Percentiles rank a stretch among this genome's conserved stretches.
phyloP scores from a whole-genome alignment of 768 basidiomycete genomes.

The Naganishia randhawae region DNA sequence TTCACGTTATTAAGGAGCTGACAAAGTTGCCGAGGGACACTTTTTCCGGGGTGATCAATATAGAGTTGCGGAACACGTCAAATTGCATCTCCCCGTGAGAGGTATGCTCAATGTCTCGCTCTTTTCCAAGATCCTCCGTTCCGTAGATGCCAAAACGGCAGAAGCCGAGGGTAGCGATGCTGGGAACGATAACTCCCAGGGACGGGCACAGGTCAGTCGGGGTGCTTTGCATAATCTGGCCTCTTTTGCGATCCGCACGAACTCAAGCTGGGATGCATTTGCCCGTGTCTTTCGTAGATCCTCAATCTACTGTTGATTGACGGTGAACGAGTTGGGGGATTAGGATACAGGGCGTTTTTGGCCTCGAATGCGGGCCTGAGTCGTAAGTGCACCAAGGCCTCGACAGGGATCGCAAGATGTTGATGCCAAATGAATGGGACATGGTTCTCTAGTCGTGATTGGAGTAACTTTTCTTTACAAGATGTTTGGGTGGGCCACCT shows the following conservation, averaged over 20 bases:
- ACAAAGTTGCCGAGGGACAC: no score
- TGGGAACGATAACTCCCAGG: conserved; percentile 24
- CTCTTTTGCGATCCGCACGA: no score
- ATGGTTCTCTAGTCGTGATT: conserved; percentile 33
- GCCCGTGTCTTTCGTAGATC: conserved; percentile 32
- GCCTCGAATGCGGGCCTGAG: conserved; percentile 33
- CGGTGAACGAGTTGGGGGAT: conserved; percentile 33
- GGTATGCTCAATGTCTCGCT: conserved; percentile 32
- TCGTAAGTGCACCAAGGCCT: not conserved
- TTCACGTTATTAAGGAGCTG: not conserved
- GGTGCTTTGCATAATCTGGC: no score
- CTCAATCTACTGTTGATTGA: conserved; percentile 45
- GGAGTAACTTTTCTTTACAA: conserved; percentile 35
- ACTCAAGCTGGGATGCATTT: no score
- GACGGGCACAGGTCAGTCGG: conserved; percentile 21
- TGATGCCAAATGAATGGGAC: conserved; percentile 7
- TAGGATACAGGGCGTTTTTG: conserved; percentile 35
- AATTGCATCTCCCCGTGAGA: conserved; percentile 21
- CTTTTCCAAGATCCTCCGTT: conserved; percentile 41
- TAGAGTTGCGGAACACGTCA: not conserved
- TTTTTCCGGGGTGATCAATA: no score
- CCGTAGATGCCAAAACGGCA: conserved; percentile 40
- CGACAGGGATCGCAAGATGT: no score
- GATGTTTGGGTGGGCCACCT: conserved; percentile 42
- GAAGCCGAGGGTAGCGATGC: conserved; percentile 36